Conservation (phyloP, 306 rosid species). For the Echinosophora koreensis region DNA sequence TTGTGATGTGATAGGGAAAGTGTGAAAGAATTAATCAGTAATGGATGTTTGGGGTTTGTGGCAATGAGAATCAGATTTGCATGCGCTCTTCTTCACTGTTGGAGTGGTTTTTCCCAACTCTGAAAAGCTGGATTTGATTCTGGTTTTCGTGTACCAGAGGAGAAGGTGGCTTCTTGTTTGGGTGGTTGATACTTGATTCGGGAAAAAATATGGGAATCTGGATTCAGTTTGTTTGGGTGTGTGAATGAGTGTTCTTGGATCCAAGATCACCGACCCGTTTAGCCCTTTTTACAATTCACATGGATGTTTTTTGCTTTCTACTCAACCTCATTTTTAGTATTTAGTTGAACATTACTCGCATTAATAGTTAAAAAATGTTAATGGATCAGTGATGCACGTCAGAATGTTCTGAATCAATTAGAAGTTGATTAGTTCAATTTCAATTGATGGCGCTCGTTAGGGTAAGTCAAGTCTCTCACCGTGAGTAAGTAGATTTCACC, state of each 20-base stretch:
- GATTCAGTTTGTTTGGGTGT: background rate
- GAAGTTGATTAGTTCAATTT: too few relatives aligned
- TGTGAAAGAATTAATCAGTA: too few relatives aligned
- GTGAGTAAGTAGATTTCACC: too few relatives aligned
- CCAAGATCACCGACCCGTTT: conserved; percentile 19
- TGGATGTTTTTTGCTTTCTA: conserved; percentile 35
- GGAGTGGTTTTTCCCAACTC: background rate
- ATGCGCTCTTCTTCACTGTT: background rate
- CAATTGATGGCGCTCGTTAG: too few relatives aligned
- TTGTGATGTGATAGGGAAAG: too few relatives aligned
- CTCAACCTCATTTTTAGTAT: background rate
- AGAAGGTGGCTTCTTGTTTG: background rate
- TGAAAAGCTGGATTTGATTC: background rate
- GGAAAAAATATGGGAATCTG: background rate
- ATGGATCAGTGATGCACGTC: background rate
- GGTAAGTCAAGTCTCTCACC: too few relatives aligned
- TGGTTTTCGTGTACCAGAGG: background rate
- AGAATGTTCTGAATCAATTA: too few relatives aligned
- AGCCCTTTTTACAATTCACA: background rate
- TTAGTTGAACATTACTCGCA: background rate
- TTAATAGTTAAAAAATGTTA: background rate
- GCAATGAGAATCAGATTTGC: conserved; percentile 12
- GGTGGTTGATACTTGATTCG: background rate
- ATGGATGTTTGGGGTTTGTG: background rate
- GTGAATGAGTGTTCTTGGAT: conserved; percentile 38